Base-by-base conservation (phyloP, 108 stramenopile species). In the Cyclotella atomus region DNA sequence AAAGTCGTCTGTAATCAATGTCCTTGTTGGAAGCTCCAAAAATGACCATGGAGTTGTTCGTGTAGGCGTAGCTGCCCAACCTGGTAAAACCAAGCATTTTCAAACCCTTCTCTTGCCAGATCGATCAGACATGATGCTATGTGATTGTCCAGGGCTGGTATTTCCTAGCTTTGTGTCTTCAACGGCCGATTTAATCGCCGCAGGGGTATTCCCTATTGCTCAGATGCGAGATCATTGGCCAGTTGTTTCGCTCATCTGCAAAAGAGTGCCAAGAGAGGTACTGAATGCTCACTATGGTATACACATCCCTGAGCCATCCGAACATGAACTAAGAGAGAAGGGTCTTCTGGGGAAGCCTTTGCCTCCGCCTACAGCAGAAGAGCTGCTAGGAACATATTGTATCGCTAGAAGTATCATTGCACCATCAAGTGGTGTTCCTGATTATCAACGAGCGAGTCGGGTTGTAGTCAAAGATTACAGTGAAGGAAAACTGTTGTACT, bases 71-170 rank as follows among this genome's bases (percentile, higher is more conserved):
- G 97, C 97, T 14, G 85, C 94, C 25, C 97, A 98, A 67, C 99
- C 99, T 28, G 99, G 99, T 32, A 99, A 99, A 82, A 99, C 99
- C 0, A 99, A 98, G 79, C 99, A 99, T 86, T 99, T 99, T 70
- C 99, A 99, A 84, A 99, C 99, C 21, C 86, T 99, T 17, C 76
- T 92, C 20, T 64, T 98, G 16, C 91, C 92, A n/a, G 91, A 88
- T 75, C 75, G 83, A 20, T 65, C 86, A 30, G 82, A 91, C 35
- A 91, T 98, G 69, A 87, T 97, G 85, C 91, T 99, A 14, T 98
- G 98, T 78, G 99, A 99, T 90, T 99, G 99, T 83, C 99, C 99
- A 19, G 99, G 99, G 61, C 85, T 99, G 14, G 99, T 99, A 3
- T 99, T 99, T 76, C 99, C 99, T 14, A 95, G 96, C 25, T 98